A percentile compares a stretch with the other conserved stretches of the same genome.
Evolutionary conservation across 2,329 filamentous ascomycete genomes (phyloP).

Genomic region (Colletotrichum aenigma): DNA sequence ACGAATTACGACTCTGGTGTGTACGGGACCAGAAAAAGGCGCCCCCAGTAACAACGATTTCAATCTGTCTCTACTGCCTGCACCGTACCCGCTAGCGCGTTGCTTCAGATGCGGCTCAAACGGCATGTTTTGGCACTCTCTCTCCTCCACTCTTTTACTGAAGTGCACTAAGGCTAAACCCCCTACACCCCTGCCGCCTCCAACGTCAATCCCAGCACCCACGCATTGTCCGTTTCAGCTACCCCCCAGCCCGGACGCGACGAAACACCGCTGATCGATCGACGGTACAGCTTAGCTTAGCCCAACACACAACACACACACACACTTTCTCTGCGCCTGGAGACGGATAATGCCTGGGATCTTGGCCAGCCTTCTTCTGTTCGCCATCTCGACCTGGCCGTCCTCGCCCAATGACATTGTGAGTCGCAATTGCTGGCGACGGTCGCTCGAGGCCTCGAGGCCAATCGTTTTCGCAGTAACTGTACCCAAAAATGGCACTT

Average conservation of each 20-base stretch:
- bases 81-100: neutral
- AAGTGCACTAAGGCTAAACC: neutral
- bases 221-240: constrained; percentile 19
- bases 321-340: neutral
- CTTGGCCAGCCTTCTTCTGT: neutral
- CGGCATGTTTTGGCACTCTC: neutral
- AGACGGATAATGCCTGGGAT: neutral
- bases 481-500: neutral
- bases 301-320: neutral
- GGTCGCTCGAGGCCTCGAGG: neutral
- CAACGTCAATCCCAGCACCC: constrained; percentile 14
- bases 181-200: neutral
- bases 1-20: neutral
- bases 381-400: neutral
- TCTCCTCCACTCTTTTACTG: neutral
- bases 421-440: neutral
- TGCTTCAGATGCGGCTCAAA: constrained; percentile 19
- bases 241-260: constrained; percentile 14
- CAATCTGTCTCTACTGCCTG: neutral
- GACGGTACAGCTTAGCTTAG: neutral
- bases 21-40: too few species aligned
- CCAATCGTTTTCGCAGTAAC: neutral
- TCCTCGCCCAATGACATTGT: neutral
- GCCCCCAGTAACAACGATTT: neutral
- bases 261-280: constrained; percentile 20